Evolutionary conservation across 1,284 basidiomycete genomes (phyloP).

Genomic region (Trichosporon ovoides): DNA sequence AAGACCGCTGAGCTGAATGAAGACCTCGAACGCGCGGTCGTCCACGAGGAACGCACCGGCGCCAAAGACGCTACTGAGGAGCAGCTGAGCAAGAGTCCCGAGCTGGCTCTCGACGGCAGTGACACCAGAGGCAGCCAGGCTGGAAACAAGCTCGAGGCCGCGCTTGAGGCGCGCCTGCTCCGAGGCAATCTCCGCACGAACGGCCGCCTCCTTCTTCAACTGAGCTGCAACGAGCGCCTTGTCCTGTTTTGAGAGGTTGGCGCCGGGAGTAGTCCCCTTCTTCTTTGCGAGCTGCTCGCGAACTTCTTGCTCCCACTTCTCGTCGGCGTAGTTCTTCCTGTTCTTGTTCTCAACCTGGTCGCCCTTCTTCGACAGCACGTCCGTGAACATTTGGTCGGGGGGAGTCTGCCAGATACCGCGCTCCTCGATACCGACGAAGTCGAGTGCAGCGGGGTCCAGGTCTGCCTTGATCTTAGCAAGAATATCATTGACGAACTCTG

Average conservation of each 20-base stretch:
- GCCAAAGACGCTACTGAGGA: conserved; percentile 63
- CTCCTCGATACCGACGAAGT: conserved; percentile 64
- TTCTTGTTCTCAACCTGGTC: conserved; percentile 58
- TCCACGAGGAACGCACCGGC: conserved; percentile 61
- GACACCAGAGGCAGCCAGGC: conserved; percentile 59
- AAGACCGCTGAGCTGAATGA: conserved; percentile 52
- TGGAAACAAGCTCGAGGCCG: conserved; percentile 63
- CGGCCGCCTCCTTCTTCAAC: conserved; percentile 65
- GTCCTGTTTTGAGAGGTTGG: conserved; percentile 72
- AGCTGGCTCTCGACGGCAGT: conserved; percentile 59
- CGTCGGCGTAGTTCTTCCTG: conserved; percentile 78
- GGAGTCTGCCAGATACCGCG: conserved; percentile 79
- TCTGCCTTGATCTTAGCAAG: conserved; percentile 62
- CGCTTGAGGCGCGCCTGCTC: conserved; percentile 59
- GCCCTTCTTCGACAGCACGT: conserved; percentile 65
- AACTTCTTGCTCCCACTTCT: conserved; percentile 90
- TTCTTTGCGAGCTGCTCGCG: conserved; percentile 75
- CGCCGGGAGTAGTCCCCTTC: conserved; percentile 52
- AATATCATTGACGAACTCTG: conserved; percentile 62
- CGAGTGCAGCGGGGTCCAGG: conserved; percentile 58
- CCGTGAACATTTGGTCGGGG: conserved; percentile 68
- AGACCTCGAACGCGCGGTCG: conserved; percentile 62
- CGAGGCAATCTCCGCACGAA: conserved; percentile 58
- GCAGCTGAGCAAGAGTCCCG: conserved; percentile 56
- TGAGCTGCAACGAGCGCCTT: conserved; percentile 72